Percentiles rank a stretch among this genome's conserved stretches.
These are phyloP conservation scores for Sanguinoderma infundibulare DNA, from an alignment of 1,284 basidiomycete species.

Conservation along the genomic window DNA sequence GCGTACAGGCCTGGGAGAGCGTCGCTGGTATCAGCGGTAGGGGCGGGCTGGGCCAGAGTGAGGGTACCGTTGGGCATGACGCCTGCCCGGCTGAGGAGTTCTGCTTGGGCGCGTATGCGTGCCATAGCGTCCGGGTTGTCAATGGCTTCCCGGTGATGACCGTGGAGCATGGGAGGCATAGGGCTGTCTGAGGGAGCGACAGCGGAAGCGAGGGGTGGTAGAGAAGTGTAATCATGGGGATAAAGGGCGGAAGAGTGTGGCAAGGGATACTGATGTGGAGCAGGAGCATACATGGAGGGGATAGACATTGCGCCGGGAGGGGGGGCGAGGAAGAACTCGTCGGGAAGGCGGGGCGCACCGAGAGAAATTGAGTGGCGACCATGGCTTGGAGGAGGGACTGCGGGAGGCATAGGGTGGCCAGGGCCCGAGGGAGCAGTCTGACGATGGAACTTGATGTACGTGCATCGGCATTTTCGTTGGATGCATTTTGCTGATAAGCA, in stretches of 20 bases:
- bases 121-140: conserved; percentile 45
- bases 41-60: conserved; percentile 18
- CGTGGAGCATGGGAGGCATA: conserved; percentile 8
- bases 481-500: conserved; percentile 70
- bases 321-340: conserved; percentile 35
- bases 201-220: conserved; percentile 19
- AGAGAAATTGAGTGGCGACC: conserved; percentile 27
- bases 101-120: conserved; percentile 54
- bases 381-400: conserved; percentile 24
- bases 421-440: conserved; percentile 79
- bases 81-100: conserved; percentile 43
- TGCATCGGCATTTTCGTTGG: conserved; percentile 76
- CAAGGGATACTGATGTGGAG: conserved; percentile 24
- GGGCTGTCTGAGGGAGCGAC: conserved; percentile 17
- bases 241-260: conserved; percentile 24
- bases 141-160: conserved; percentile 15
- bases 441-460: conserved; percentile 85
- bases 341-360: conserved; percentile 35
- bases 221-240: conserved; percentile 22
- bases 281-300: conserved; percentile 26
- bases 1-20: conserved; percentile 21
- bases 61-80: conserved; percentile 33
- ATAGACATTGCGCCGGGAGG: conserved; percentile 26
- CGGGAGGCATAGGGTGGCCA: conserved; percentile 50
- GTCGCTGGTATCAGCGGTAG: conserved; percentile 20